Conservation (phyloP, 441 rosid genomes). For the Hura crepitans region DNA sequence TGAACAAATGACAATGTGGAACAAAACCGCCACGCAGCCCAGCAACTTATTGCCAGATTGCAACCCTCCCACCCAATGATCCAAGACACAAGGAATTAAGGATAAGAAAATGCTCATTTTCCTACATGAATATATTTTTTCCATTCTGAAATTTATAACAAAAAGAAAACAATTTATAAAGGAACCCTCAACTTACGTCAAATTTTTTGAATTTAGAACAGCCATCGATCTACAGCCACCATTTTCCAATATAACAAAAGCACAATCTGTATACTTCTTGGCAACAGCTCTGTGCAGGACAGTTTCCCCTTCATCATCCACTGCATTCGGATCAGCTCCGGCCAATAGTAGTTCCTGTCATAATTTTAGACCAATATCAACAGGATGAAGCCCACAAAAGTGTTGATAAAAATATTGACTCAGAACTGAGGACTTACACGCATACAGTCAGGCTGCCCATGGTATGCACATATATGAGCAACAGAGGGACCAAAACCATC, state of each 20-base stretch:
- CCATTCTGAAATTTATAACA: no score
- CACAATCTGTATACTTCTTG: conserved; percentile 92
- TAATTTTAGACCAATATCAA: conserved; percentile 25
- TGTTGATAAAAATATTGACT: conserved; percentile 11
- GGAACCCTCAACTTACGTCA: conserved; percentile 97
- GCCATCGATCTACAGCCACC: conserved; percentile 93
- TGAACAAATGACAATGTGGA: background rate
- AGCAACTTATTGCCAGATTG: no score
- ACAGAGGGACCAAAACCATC: conserved; percentile 96
- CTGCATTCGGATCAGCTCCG: conserved; percentile 99
- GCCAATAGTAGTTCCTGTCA: conserved; percentile 84
- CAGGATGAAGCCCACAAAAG: conserved; percentile 5
- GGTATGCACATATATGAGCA: conserved; percentile 98
- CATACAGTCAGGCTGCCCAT: conserved; percentile 99
- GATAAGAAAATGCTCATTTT: no score
- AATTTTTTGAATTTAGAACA: conserved; percentile 62
- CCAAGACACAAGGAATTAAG: no score
- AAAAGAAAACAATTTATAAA: no score
- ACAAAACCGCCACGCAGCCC: no score
- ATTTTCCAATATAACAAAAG: conserved; percentile 82
- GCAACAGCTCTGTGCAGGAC: conserved; percentile 88
- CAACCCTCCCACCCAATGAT: no score
- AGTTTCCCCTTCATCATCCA: conserved; percentile 98
- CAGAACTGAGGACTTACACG: conserved; percentile 55
- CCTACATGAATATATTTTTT: no score